Evolutionary conservation across 2,329 filamentous ascomycete genomes (phyloP).

Genomic region (Colletotrichum aenigma): DNA sequence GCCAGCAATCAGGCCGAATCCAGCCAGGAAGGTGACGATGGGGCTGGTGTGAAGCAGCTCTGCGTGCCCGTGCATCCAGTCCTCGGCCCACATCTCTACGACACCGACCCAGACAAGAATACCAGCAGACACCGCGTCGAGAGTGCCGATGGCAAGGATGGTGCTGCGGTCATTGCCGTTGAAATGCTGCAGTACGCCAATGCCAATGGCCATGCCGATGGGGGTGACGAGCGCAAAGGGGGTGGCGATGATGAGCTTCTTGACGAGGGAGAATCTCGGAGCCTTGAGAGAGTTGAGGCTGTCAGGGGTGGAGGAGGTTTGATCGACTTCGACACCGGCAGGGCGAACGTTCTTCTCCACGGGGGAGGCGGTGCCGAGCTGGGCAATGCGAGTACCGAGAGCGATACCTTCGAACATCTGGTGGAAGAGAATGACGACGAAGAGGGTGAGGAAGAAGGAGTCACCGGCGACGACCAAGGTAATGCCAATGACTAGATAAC

Average conservation of each 20-base stretch:
- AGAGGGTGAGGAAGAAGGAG: conserved; percentile 60
- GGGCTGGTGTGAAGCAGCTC: conserved; percentile 59
- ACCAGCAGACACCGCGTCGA: conserved; percentile 76
- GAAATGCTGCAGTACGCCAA: conserved; percentile 71
- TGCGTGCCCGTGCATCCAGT: conserved; percentile 64
- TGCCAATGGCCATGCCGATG: conserved; percentile 80
- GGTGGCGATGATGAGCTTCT: conserved; percentile 65
- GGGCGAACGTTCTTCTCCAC: not conserved
- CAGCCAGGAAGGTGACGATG: conserved; percentile 52
- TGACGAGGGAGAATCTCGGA: conserved; percentile 37
- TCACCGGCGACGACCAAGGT: conserved; percentile 66
- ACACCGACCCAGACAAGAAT: conserved; percentile 81
- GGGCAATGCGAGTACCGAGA: conserved; percentile 72
- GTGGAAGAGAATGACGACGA: conserved; percentile 75
- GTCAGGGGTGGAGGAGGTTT: conserved; percentile 21
- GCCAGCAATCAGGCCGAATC: conserved; percentile 61
- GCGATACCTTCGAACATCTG: conserved; percentile 81
- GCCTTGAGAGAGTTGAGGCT: conserved; percentile 9
- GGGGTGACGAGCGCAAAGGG: conserved; percentile 76
- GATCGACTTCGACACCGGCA: conserved; percentile 23
- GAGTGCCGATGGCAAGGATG: conserved; percentile 72
- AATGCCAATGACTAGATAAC: conserved; percentile 60
- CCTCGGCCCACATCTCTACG: conserved; percentile 79
- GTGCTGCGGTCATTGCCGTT: conserved; percentile 76
- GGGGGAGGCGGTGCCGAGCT: conserved; percentile 45